These are phyloP conservation scores for Fusarium transvaalense DNA, from an alignment of 2,329 filamentous ascomycete genomes.

Conservation along the genomic window DNA sequence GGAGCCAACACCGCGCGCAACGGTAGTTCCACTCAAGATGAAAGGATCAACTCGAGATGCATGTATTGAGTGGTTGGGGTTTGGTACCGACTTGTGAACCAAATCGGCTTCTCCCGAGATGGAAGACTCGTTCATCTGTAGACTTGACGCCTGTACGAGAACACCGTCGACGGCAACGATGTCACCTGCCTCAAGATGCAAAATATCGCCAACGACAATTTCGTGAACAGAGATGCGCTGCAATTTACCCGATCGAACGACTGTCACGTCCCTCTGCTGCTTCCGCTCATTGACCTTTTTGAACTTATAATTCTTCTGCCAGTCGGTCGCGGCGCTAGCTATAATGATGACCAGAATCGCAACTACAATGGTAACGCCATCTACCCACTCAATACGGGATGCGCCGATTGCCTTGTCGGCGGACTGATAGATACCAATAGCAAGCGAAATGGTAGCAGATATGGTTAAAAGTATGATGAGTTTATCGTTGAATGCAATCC, in stretches of 20 bases:
- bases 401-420: slow-evolving; percentile 63
- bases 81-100: slow-evolving; percentile 71
- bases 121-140: slow-evolving; percentile 79
- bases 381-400: slow-evolving; percentile 80
- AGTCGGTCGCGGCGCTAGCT: slow-evolving; percentile 84
- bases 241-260: slow-evolving; percentile 79
- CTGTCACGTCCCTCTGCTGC: slow-evolving; percentile 79
- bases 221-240: slow-evolving; percentile 78
- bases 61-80: slow-evolving; percentile 68
- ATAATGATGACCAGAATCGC: slow-evolving; percentile 81
- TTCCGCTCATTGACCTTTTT: slow-evolving; percentile 85
- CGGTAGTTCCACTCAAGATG: slow-evolving; percentile 82
- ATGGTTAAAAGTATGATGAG: slow-evolving; percentile 78
- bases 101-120: slow-evolving; percentile 82
- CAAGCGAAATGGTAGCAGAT: slow-evolving; percentile 79
- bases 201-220: slow-evolving; percentile 78
- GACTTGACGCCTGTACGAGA: slow-evolving; percentile 66
- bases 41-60: slow-evolving; percentile 75
- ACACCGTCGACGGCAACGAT: slow-evolving; percentile 78
- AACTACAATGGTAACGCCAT: slow-evolving; percentile 82
- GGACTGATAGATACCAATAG: slow-evolving; percentile 80
- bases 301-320: slow-evolving; percentile 85
- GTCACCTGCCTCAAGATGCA: slow-evolving; percentile 80
- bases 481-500: slow-evolving; percentile 88
- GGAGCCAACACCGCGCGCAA: slow-evolving; percentile 79